Evolutionary conservation across 257 asterid genomes (phyloP).

Genomic region (Oldenlandia corymbosa): DNA sequence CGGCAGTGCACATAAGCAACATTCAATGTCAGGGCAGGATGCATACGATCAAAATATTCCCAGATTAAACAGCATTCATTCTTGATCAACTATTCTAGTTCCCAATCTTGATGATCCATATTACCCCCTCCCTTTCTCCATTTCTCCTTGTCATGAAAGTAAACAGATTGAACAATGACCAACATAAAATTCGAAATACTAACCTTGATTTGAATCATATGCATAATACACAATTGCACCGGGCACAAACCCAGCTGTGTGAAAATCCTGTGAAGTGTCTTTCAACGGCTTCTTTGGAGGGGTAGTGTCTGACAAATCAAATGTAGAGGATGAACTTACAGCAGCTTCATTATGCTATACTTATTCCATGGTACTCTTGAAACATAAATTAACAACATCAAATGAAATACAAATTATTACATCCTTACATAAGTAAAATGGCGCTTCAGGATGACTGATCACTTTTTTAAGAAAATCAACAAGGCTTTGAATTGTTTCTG

Average conservation of each 20-base stretch:
- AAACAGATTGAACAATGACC: not conserved
- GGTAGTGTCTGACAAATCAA: constrained; percentile 63
- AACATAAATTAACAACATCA: not conserved
- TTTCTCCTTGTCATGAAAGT: not conserved
- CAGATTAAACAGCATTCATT: not conserved
- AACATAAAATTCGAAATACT: constrained; percentile 8
- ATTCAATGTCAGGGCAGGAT: too few species aligned
- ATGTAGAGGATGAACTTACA: constrained; percentile 12
- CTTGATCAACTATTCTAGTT: not conserved
- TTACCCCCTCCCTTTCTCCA: too few species aligned
- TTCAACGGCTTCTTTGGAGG: constrained; percentile 89
- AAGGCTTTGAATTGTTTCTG: constrained; percentile 75
- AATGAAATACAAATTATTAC: too few species aligned
- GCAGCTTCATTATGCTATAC: constrained; percentile 8
- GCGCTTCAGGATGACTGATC: constrained; percentile 55
- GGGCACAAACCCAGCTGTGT: constrained; percentile 81
- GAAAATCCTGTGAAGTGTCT: constrained; percentile 68
- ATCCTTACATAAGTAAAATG: constrained; percentile 75
- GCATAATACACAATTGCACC: constrained; percentile 94
- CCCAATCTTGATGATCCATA: not conserved
- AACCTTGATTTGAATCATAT: constrained; percentile 59
- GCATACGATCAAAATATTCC: too few species aligned
- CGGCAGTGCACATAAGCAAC: not conserved
- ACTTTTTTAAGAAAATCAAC: constrained; percentile 68
- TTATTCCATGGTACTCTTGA: not conserved